These are phyloP conservation scores for Linum tenue DNA, from an alignment of 345 rosid genomes.

Conservation along the genomic window DNA sequence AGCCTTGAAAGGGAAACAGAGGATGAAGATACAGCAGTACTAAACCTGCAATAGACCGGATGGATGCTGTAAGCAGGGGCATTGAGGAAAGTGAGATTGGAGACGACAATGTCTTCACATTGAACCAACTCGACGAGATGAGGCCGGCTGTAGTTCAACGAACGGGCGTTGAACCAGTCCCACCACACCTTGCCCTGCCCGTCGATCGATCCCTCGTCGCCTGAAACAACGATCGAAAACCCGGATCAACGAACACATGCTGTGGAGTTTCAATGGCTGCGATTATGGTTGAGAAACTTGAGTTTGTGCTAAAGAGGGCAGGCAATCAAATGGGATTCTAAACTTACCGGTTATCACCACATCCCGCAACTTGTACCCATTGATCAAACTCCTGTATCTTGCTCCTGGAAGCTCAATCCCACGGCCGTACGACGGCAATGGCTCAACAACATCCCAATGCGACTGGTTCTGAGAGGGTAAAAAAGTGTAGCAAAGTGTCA, in stretches of 20 bases:
- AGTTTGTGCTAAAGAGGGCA: neutral
- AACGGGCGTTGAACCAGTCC: slow-evolving; percentile 54
- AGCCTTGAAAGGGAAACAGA: too few species aligned
- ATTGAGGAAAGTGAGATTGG: slow-evolving; percentile 72
- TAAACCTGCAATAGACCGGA: slow-evolving; percentile 79
- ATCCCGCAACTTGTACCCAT: slow-evolving; percentile 59
- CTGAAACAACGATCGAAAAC: slow-evolving; percentile 21
- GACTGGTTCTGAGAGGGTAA: slow-evolving; percentile 45
- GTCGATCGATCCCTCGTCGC: slow-evolving; percentile 81
- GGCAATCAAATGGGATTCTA: neutral
- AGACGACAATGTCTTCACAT: slow-evolving; percentile 51
- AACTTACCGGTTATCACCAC: slow-evolving; percentile 77
- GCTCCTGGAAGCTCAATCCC: slow-evolving; percentile 73
- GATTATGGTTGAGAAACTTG: too few species aligned
- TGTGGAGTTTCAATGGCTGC: too few species aligned
- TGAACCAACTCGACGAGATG: slow-evolving; percentile 67
- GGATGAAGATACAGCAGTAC: too few species aligned
- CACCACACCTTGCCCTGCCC: slow-evolving; percentile 92
- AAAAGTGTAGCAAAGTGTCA: neutral
- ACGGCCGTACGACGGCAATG: slow-evolving; percentile 82
- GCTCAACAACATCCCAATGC: slow-evolving; percentile 74
- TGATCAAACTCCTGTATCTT: slow-evolving; percentile 72
- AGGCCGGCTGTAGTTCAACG: slow-evolving; percentile 81
- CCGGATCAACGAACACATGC: neutral
- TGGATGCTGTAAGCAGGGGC: slow-evolving; percentile 77